Evolutionary conservation across 2,329 filamentous ascomycete genomes (phyloP), one percentile per base, ranked within the genome.

Genomic region (Fusarium sp.): DNA sequence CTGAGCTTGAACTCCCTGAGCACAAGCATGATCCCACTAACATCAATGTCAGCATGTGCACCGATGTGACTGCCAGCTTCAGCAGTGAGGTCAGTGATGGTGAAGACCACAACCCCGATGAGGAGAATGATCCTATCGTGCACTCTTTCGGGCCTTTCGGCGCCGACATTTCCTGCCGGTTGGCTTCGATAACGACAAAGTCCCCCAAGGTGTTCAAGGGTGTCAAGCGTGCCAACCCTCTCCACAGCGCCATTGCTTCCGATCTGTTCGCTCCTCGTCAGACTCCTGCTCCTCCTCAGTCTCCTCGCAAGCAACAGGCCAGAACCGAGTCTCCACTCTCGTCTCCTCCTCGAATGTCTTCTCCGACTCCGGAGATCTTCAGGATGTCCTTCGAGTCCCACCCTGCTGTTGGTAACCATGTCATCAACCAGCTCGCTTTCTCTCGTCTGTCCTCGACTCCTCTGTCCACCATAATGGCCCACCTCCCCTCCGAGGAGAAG

Each of bases 341-440:
- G 5, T 79, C 77, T 2, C 76, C 74, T 31, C 77, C 73, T 21
- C 69, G 73, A 12, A 49, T 68, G 37, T 55, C 63, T 23, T 69
- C 76, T 37, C 77, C 76, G 25, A 69, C 73, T 23, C 70, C 73
- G 12, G 72, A 74, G 31, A 67, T 61, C 9, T 33, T 45, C 46
- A 73, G 76, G 62, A 76, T 77, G 69, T 51, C 72, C 12, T 71
- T 80, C 25, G 80, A 82, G 56, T 77, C 84, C 45, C 82, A 86
- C 60, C 81, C 83, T 25, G 73, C 80, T 35, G 80, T 96, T 72
- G 88, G 88, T 76, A 97, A 98, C 81, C 96, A 99, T 79, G 91
- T 97, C 70, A 89, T 96, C 80, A 98, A 98, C 82, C 96, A 99
- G 83, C 89, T 99, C 35, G 96, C 96, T 37, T 99, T 94, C 82